Percentiles rank a stretch among this genome's conserved stretches.
Evolutionary conservation across 1,284 basidiomycete species (phyloP).

Genomic region (Heterobasidion parviporum): DNA sequence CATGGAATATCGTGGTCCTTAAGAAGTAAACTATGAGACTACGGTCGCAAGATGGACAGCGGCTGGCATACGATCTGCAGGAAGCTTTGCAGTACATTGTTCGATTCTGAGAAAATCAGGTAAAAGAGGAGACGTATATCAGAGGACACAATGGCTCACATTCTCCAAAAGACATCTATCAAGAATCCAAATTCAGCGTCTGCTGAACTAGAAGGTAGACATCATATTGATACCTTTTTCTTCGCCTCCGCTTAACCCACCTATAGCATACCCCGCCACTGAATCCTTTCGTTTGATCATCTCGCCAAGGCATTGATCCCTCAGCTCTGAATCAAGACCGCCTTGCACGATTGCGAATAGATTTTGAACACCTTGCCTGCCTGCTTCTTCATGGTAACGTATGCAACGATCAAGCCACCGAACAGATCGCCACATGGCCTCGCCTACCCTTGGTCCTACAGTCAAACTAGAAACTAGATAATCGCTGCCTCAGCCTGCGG

Average conservation of each 20-base stretch:
- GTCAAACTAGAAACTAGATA: conserved; percentile 62
- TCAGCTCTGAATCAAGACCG: conserved; percentile 59
- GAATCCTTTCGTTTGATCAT: conserved; percentile 68
- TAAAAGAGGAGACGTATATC: conserved; percentile 11
- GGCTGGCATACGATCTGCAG: conserved; percentile 52
- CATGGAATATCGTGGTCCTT: conserved; percentile 82
- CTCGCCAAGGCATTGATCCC: conserved; percentile 68
- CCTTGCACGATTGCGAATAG: conserved; percentile 87
- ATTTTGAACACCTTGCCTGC: conserved; percentile 58
- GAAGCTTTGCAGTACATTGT: conserved; percentile 69
- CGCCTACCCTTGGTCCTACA: conserved; percentile 67
- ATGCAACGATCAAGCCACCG: conserved; percentile 85
- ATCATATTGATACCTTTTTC: conserved; percentile 56
- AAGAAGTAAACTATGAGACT: conserved; percentile 7
- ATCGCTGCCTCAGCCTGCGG: background rate
- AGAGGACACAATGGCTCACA: conserved; percentile 39
- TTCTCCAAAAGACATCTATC: conserved; percentile 74
- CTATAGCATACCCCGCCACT: conserved; percentile 79
- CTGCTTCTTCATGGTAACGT: conserved; percentile 57
- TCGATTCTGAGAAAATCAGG: conserved; percentile 45
- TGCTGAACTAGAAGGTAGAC: background rate
- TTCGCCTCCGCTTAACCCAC: conserved; percentile 79
- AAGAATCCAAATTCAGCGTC: background rate
- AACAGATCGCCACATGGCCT: conserved; percentile 76
- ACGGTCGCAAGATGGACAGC: background rate